Conservation (phyloP, 768 basidiomycete genomes). For the Austroboletus eburneus region DNA sequence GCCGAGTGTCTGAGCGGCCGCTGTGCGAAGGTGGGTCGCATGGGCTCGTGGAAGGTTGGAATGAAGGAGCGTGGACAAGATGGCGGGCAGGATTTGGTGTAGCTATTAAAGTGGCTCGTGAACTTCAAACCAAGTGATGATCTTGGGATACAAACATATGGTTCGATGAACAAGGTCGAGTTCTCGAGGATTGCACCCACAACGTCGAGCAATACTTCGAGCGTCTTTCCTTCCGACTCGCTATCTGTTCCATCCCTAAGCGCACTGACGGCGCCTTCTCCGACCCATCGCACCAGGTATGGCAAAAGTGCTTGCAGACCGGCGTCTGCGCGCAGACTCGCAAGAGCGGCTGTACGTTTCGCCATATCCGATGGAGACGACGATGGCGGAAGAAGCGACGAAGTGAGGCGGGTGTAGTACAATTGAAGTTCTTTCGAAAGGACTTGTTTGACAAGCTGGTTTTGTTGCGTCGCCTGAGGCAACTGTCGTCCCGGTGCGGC, state of each 20-base stretch:
- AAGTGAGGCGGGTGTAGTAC: slow-evolving; percentile 89
- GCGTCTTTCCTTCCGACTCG: slow-evolving; percentile 62
- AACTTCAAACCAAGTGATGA: too few relatives aligned
- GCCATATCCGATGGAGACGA: slow-evolving; percentile 45
- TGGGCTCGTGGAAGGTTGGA: slow-evolving; percentile 74
- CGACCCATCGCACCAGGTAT: slow-evolving; percentile 93
- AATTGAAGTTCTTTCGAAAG: slow-evolving; percentile 91
- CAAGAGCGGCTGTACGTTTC: slow-evolving; percentile 85
- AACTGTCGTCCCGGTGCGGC: slow-evolving; percentile 24
- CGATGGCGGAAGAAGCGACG: slow-evolving; percentile 65
- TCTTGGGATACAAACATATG: slow-evolving; percentile 84
- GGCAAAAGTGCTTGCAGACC: slow-evolving; percentile 89
- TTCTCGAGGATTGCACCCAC: slow-evolving; percentile 85
- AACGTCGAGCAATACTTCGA: slow-evolving; percentile 83
- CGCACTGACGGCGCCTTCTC: slow-evolving; percentile 74
- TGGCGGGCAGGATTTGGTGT: slow-evolving; percentile 91
- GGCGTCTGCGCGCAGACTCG: slow-evolving; percentile 83
- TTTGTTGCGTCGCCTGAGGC: slow-evolving; percentile 43
- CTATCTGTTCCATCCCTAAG: slow-evolving; percentile 46
- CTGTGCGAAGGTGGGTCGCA: slow-evolving; percentile 65
- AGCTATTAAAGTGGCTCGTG: slow-evolving; percentile 46
- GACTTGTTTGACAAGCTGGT: slow-evolving; percentile 85
- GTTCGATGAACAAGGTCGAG: slow-evolving; percentile 87
- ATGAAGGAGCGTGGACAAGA: slow-evolving; percentile 88
- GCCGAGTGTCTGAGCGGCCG: slow-evolving; percentile 81